These are phyloP conservation scores for Madurella fahalii DNA, from an alignment of 2,329 filamentous ascomycete genomes.

Conservation along the genomic window DNA sequence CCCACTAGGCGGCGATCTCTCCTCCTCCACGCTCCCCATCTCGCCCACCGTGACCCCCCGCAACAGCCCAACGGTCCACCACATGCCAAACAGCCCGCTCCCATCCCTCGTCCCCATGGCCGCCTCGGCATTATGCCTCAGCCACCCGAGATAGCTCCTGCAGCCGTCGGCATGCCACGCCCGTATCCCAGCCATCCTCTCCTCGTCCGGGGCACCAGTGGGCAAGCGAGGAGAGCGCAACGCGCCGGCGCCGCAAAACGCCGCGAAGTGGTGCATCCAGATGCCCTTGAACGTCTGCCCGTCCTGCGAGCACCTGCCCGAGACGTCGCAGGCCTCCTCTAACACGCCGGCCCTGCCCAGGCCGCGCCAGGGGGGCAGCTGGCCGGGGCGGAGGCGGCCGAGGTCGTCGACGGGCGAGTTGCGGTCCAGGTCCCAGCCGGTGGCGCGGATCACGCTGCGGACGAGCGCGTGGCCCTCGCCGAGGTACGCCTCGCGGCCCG, in stretches of 20 bases:
- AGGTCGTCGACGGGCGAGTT: constrained; percentile 42
- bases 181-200: constrained; percentile 28
- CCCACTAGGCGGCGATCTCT: constrained; percentile 2
- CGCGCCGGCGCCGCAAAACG: constrained; percentile 56
- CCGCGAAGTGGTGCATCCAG: constrained; percentile 81
- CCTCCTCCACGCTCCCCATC: constrained; percentile 30
- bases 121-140: constrained; percentile 71
- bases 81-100: constrained; percentile 73
- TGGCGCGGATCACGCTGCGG: constrained; percentile 68
- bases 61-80: constrained; percentile 68
- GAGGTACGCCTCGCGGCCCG: constrained; percentile 66
- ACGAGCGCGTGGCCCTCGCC: constrained; percentile 76
- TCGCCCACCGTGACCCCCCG: constrained; percentile 31
- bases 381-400: constrained; percentile 30
- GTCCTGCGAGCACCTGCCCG: constrained; percentile 73
- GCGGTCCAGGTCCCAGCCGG: constrained; percentile 62
- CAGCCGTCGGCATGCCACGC: constrained; percentile 58
- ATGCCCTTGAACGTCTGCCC: constrained; percentile 91
- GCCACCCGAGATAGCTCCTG: constrained; percentile 64
- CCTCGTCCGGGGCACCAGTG: not conserved
- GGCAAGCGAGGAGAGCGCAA: constrained; percentile 47
- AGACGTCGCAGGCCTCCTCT: constrained; percentile 78
- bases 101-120: constrained; percentile 66
- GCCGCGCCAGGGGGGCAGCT: constrained; percentile 61
- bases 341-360: constrained; percentile 76